Evolutionary conservation across 1,284 basidiomycete species (phyloP), one percentile per base, ranked within the genome.

Genomic region (Rhodofomes roseus): DNA sequence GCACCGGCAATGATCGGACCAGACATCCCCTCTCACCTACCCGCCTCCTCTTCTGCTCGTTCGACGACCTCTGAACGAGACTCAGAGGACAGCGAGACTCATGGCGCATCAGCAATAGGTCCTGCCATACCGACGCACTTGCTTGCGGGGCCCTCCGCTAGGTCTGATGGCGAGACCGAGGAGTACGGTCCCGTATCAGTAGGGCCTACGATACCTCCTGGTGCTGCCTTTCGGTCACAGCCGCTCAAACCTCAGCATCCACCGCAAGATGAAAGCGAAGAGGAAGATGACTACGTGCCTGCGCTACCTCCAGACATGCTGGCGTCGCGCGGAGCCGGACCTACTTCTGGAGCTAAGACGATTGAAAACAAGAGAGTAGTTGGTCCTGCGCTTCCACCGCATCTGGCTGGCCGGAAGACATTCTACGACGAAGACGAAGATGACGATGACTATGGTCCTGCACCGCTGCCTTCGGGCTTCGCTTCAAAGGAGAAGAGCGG

Each of bases 381-480:
- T 20, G 80, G 78, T 5, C 76, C 80, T 12, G 62, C 78, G 1
- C 60, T 79, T 23, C 76, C 80, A 20, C 63, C 72, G 8, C 63
- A 66, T 23, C 61, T 70, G 31, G 66, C 72, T 4, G 70, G 63
- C 34, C 70, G 72, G 20, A 65, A 68, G 56, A 57, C 56, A 18
- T 31, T 56, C 43, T 60, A 63, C 43, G 76, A 80, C 27, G 79
- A 82, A 29, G 83, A 85, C 16, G 85, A 87, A 52, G 83, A 84
- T 56, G 88, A 89, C 52, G 87, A 89, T 57, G 90, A 89, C 61
- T 83, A 90, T 61, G 93, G 92, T 2, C 94, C 94, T 0, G 81
- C 79, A 70, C 90, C 90, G 0, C 73, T 87, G 0, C 86, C 89
- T 2, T 69, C 68, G 23, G 70, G 76, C 2, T 54, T 62, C 72